phyloP scores from a whole-genome alignment of 805 yeast species.

The Danielia oregonensis region DNA sequence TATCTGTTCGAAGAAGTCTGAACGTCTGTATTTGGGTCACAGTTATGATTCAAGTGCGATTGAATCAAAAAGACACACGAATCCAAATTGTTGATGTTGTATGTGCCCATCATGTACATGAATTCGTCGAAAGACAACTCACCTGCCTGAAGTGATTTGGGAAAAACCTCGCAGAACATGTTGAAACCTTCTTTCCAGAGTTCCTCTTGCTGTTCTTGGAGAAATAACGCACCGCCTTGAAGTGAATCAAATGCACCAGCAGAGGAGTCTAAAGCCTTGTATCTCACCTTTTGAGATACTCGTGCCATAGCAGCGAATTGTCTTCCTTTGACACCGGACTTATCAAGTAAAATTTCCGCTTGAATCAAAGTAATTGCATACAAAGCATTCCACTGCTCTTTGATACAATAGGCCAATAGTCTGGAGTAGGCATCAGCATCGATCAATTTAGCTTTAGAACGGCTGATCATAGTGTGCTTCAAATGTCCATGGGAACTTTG shows the following conservation, averaged over 20 bases:
- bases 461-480: conserved; percentile 42
- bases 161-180: conserved; percentile 49
- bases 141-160: conserved; percentile 23
- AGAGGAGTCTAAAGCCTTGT: conserved; percentile 54
- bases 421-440: conserved; percentile 47
- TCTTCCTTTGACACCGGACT: conserved; percentile 33
- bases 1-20: conserved; percentile 39
- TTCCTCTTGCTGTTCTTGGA: conserved; percentile 50
- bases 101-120: conserved; percentile 62
- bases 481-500: conserved; percentile 47
- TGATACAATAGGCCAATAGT: conserved; percentile 58
- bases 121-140: conserved; percentile 48
- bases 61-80: conserved; percentile 58
- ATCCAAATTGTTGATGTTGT: conserved; percentile 69
- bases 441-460: conserved; percentile 35
- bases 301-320: conserved; percentile 64
- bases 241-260: conserved; percentile 50
- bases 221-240: conserved; percentile 52
- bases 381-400: conserved; percentile 65
- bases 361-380: conserved; percentile 59
- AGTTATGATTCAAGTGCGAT: conserved; percentile 72
- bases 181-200: conserved; percentile 59
- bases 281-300: conserved; percentile 63
- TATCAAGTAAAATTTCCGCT: conserved; percentile 43
- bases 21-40: conserved; percentile 67